phyloP scores from a whole-genome alignment of 192 early-diverging fungal genomes.

The Chytriomyces sp. region DNA sequence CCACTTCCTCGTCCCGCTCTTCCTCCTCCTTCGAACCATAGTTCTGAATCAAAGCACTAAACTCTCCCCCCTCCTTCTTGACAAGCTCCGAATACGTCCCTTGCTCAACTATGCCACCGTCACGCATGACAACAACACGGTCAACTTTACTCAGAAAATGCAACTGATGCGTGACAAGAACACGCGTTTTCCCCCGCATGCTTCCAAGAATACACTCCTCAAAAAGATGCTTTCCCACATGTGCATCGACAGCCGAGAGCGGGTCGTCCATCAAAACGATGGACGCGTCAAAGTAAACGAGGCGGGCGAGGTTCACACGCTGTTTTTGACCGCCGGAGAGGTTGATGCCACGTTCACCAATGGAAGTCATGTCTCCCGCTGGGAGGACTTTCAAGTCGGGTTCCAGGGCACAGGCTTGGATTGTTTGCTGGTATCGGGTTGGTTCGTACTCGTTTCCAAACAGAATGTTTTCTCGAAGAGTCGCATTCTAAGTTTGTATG shows the following conservation, averaged over 20 bases:
- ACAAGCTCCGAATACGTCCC: slow-evolving; percentile 61
- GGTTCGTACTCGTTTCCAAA: slow-evolving; percentile 69
- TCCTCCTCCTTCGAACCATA: slow-evolving; percentile 23
- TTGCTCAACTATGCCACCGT: slow-evolving; percentile 65
- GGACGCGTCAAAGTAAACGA: slow-evolving; percentile 73
- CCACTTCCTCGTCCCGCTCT: not conserved
- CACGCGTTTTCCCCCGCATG: slow-evolving; percentile 67
- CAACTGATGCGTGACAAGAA: slow-evolving; percentile 77
- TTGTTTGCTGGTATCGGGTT: slow-evolving; percentile 63
- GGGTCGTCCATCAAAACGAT: slow-evolving; percentile 51
- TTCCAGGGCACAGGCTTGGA: slow-evolving; percentile 74
- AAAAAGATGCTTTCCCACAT: slow-evolving; percentile 68
- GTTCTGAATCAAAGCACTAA: slow-evolving; percentile 14
- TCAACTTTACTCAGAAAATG: slow-evolving; percentile 63
- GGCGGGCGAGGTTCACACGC: slow-evolving; percentile 78
- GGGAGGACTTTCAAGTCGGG: slow-evolving; percentile 69
- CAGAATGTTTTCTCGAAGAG: slow-evolving; percentile 64
- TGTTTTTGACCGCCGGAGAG: slow-evolving; percentile 79
- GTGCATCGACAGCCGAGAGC: slow-evolving; percentile 52
- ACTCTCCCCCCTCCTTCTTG: slow-evolving; percentile 42
- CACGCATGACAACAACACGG: slow-evolving; percentile 66
- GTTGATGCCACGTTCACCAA: slow-evolving; percentile 62
- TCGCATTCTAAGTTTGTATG: slow-evolving; percentile 66
- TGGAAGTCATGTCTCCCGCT: slow-evolving; percentile 65
- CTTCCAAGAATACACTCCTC: slow-evolving; percentile 66